Evolutionary conservation across 2,329 filamentous ascomycete species (phyloP), one percentile per base, ranked within the genome.

Genomic region (Aspergillus sp.): DNA sequence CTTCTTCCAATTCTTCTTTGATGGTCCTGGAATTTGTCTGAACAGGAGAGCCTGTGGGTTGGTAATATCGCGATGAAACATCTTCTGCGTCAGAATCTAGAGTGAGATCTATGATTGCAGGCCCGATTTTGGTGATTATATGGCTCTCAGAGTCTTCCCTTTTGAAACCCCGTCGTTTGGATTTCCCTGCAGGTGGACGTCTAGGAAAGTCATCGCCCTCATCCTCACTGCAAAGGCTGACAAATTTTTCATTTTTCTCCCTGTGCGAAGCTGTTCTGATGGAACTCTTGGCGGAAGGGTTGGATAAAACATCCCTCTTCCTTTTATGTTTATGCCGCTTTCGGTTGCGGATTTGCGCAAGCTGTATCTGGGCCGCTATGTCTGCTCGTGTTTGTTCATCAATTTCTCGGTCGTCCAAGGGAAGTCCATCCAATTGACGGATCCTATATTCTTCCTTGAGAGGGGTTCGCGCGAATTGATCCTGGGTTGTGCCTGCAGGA

Each of bases 381-480:
- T 58, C 49, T 12, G 43, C 33, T 28, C 46, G 54, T 6, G 45
- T 40, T 12, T 53, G 46, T 0, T 42, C 28, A 33, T 60, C 55
- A 4, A 68, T 55, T 4, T 19, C 27, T 3, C 64, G 57, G 27
- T 49, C 29, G n/a, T 52, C 41, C 1, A 54, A 43, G 2, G 50
- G 48, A 3, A 53, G 46, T 2, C 62, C 64, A 43, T 60, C 51
- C 8, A 70, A 57, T 38, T 71, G 68, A 2, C 54, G 57, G 7
- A 54, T 43, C 44, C 62, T 58, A 19, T 55, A 50, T 9, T 64
- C 52, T 5, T 55, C 41, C 1, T 49, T 49, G 5, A 71, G 51
- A 5, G 56, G 55, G 3, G 59, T 58, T 5, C 45, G 33, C 10
- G 55, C 30, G 3, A 68, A 34, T 10, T 52, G 36, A 27, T 61